A percentile compares a stretch with the other conserved stretches of the same genome.
Conservation (phyloP, 106 monocot genomes). For the Allium sativum region DNA sequence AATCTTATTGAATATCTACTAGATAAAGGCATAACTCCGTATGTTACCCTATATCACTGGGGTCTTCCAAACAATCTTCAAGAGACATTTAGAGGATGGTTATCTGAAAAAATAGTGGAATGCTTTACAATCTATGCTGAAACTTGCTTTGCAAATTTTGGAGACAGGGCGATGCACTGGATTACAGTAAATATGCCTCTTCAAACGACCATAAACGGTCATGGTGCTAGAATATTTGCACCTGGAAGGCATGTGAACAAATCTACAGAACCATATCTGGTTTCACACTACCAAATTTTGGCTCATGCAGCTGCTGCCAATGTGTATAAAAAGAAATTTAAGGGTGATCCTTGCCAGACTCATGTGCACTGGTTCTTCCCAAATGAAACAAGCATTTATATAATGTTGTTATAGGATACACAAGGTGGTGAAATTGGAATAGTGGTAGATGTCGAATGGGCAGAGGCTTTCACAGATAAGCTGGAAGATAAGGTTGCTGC, state of each 20-base stretch:
- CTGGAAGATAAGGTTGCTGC: conserved; percentile 61
- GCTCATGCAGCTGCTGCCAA: conserved; percentile 83
- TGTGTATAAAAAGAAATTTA: conserved; percentile 72
- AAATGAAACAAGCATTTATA: too few species aligned
- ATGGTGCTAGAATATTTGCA: conserved; percentile 76
- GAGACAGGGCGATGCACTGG: conserved; percentile 96
- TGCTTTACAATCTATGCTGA: conserved; percentile 93
- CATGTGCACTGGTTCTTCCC: too few species aligned
- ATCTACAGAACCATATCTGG: conserved; percentile 49
- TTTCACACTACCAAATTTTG: conserved; percentile 75
- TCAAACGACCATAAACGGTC: conserved; percentile 86
- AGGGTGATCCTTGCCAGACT: too few species aligned
- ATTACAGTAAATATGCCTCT: conserved; percentile 94
- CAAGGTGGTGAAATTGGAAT: conserved; percentile 93
- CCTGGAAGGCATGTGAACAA: conserved; percentile 49
- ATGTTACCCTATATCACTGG: conserved; percentile 91
- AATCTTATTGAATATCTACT: conserved; percentile 70
- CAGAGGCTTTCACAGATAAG: conserved; percentile 75
- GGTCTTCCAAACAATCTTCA: conserved; percentile 82
- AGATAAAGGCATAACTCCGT: conserved; percentile 97
- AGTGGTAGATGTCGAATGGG: conserved; percentile 89
- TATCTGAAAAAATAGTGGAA: conserved; percentile 77
- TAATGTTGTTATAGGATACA: conserved; percentile 36
- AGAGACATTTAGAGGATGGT: conserved; percentile 63
- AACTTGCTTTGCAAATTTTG: conserved; percentile 86